phyloP scores from a whole-genome alignment of 805 yeast genomes.

The Diddensiella caesifluorescens region DNA sequence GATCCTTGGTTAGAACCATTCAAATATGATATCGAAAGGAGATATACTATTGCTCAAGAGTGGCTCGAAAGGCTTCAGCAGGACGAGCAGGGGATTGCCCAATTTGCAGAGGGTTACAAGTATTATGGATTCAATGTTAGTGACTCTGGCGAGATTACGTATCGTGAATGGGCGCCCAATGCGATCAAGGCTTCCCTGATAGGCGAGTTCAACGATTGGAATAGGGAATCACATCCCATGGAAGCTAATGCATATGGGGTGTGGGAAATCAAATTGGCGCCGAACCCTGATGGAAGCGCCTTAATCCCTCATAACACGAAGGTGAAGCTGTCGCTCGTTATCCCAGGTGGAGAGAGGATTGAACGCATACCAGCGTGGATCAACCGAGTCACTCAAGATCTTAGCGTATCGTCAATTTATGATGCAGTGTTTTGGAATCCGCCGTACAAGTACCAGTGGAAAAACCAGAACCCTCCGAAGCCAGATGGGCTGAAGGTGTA shows the following conservation, averaged over 20 bases:
- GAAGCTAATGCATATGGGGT: constrained; percentile 58
- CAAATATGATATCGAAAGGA: constrained; percentile 57
- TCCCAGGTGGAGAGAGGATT: constrained; percentile 62
- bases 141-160: constrained; percentile 48
- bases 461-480: constrained; percentile 55
- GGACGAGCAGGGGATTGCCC: constrained; percentile 58
- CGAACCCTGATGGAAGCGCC: constrained; percentile 45
- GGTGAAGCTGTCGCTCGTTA: constrained; percentile 56
- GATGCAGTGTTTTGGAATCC: constrained; percentile 97
- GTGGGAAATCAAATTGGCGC: constrained; percentile 58
- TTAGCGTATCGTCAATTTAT: constrained; percentile 45
- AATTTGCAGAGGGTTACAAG: constrained; percentile 73
- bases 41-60: constrained; percentile 60
- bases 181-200: constrained; percentile 70
- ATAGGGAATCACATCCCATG: constrained; percentile 51
- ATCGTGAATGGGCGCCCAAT: constrained; percentile 88
- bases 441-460: constrained; percentile 48
- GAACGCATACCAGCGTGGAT: constrained; percentile 91
- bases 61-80: constrained; percentile 54
- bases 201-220: constrained; percentile 92
- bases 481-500: constrained; percentile 63
- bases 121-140: constrained; percentile 71
- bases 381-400: constrained; percentile 65
- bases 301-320: constrained; percentile 79
- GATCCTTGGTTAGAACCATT: constrained; percentile 89